Evolutionary conservation across 2,329 filamentous ascomycete species (phyloP), one percentile per base, ranked within the genome.

Genomic region (Cladophialophora bantiana): DNA sequence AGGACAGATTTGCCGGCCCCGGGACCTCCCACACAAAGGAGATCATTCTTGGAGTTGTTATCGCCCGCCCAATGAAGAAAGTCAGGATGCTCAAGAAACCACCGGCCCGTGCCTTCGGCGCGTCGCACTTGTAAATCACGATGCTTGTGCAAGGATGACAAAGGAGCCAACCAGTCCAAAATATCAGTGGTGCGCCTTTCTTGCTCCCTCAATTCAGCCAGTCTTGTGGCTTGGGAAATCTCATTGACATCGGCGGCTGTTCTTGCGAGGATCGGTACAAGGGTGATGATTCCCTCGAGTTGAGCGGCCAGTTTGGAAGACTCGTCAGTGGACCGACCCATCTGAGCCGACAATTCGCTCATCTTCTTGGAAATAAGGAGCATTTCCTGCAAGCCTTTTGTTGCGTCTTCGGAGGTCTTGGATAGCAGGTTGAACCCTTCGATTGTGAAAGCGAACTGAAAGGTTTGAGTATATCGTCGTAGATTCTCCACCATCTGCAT

Each of bases 81-180:
- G 4, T 54, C 48, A 13, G 38, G 26, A 64, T 76, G 73, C 15
- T 68, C 55, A 1, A 74, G 65, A 48, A 78, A 75, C 76, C 77
- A 78, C 57, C 74, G 61, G 50, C 77, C 77, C 10, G 77, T 78
- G 7, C 73, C 74, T 15, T 68, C 61, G 0, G 74, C 66, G 9
- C 74, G 72, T 40, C 70, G 66, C 40, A 59, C 34, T 61, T 73
- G 70, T 7, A 71, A 45, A 38, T 73, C 71, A 7, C 64, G 64
- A 59, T 73, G 70, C 38, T 70, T 70, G 35, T 71, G 70, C 13
- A 73, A 55, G 9, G 56, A 66, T 12, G 63, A 59, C 15, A 68
- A 59, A 10, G 71, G 71, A 13, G 65, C 65, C 7, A 73, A 64
- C 71, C 71, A 73, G 32, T 72, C 70, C 36, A 73, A 45, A 18